Conservation (phyloP, 306 rosid genomes). For the Abrus pulchellus region DNA sequence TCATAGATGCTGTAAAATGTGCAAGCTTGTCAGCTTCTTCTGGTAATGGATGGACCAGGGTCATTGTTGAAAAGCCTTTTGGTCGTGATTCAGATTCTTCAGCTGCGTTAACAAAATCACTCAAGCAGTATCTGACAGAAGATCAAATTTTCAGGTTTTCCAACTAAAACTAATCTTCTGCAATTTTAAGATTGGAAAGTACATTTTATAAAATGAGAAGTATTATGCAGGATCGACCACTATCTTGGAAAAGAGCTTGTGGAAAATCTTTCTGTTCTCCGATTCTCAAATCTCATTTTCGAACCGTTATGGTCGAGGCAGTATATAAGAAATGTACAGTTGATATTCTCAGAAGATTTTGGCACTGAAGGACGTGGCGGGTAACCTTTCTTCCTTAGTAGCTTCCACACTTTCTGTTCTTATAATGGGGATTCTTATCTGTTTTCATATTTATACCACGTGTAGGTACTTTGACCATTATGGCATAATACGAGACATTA, state of each 20-base stretch:
- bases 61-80: conserved; percentile 95
- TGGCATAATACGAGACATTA: conserved; percentile 92
- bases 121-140: conserved; percentile 81
- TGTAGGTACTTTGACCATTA: conserved; percentile 87
- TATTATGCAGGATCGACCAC: conserved; percentile 81
- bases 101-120: conserved; percentile 85
- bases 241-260: conserved; percentile 96
- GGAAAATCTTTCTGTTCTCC: conserved; percentile 92
- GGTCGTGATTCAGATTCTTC: conserved; percentile 96
- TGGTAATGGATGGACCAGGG: conserved; percentile 91
- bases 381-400: conserved; percentile 57
- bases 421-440: conserved; percentile 30
- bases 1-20: conserved; percentile 82
- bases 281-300: conserved; percentile 91
- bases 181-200: conserved; percentile 31
- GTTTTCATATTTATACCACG: conserved; percentile 37
- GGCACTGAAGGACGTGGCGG: conserved; percentile 99
- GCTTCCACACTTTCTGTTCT: conserved; percentile 5
- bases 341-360: conserved; percentile 92
- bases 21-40: conserved; percentile 87
- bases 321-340: conserved; percentile 88
- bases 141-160: conserved; percentile 92
- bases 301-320: conserved; percentile 98
- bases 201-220: conserved; percentile 24
- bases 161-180: conserved; percentile 24